Evolutionary conservation across 805 yeast species (phyloP), one percentile per base, ranked within the genome.

Genomic region (Debaryomyces castellii): DNA sequence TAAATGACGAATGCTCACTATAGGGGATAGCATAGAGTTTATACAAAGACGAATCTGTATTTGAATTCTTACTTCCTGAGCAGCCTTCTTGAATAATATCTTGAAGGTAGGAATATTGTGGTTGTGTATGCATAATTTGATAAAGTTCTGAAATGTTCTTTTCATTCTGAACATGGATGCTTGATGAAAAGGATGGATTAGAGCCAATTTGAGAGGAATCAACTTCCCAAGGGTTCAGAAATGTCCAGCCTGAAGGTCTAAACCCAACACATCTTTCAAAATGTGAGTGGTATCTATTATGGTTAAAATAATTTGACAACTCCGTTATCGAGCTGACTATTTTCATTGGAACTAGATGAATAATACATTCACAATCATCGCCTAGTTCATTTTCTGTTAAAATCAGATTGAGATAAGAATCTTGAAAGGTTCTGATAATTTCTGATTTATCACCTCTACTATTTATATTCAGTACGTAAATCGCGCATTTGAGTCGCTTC

Each of bases 221-320:
- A n/a, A 33, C 3, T 12, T 39, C 45, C 21, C 44, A 40, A 7
- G 33, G 17, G 5, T 49, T 48, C 17, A 46, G 42, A 60, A 78
- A 85, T 1, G 89, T 75, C 98, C 98, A 94, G 0, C 98, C 98
- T 0, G 97, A 90, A 0, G 98, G 97, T 41, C 81, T 72, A 28
- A 87, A 71, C 0, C 88, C 96, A n/a, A 87, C 72, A 35, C 89
- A 74, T 39, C 80, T 72, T 43, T 81, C 82, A 59, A 77, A 85
- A 35, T 69, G 64, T 22, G 60, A 64, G 33, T 67, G 67, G 49
- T 75, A 76, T 23, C 62, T 64, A 50, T 73, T 71, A 44, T 67
- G 71, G 44, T 70, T 66, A 67, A 78, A 79, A 50, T 84, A 82
- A 20, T 66, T 67, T 10, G 73, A 63, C 41, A 87, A 62, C 54